Conservation (phyloP, 2,329 filamentous ascomycete species). For the Pseudonectria foliicola region DNA sequence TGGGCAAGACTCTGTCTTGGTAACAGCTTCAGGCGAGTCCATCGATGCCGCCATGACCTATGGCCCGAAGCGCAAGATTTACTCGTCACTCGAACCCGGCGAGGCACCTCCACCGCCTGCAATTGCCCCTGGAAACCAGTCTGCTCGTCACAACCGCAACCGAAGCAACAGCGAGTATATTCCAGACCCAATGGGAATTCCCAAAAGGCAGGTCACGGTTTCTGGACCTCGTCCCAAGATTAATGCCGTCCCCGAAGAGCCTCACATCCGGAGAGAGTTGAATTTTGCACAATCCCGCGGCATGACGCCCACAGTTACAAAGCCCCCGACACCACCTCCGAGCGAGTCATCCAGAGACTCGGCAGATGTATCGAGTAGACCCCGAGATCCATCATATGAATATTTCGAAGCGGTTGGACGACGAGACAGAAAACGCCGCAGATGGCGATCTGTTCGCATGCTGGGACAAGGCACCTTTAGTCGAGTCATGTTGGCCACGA, state of each 20-base stretch:
- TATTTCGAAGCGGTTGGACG: slow-evolving; percentile 65
- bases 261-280: slow-evolving; percentile 62
- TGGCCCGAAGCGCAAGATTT: slow-evolving; percentile 51
- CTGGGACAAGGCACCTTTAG: slow-evolving; percentile 95
- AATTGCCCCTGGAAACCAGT: slow-evolving; percentile 16
- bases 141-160: slow-evolving; percentile 54
- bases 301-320: slow-evolving; percentile 51
- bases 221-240: slow-evolving; percentile 50
- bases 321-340: slow-evolving; percentile 73
- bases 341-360: slow-evolving; percentile 59
- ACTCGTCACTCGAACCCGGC: slow-evolving; percentile 31
- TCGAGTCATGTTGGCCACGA: slow-evolving; percentile 84
- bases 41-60: slow-evolving; percentile 43
- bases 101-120: slow-evolving; percentile 31
- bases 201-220: slow-evolving; percentile 67
- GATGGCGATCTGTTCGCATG: slow-evolving; percentile 72
- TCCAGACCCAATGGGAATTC: slow-evolving; percentile 61
- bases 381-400: slow-evolving; percentile 42
- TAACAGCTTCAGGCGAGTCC: slow-evolving; percentile 45
- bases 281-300: slow-evolving; percentile 75
- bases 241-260: slow-evolving; percentile 28
- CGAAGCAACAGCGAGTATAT: slow-evolving; percentile 85
- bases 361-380: slow-evolving; percentile 33
- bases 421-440: slow-evolving; percentile 60
- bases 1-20: slow-evolving; percentile 35